These are phyloP conservation scores for Penicillium polonicum DNA, from an alignment of 2,329 filamentous ascomycete genomes.

Conservation along the genomic window DNA sequence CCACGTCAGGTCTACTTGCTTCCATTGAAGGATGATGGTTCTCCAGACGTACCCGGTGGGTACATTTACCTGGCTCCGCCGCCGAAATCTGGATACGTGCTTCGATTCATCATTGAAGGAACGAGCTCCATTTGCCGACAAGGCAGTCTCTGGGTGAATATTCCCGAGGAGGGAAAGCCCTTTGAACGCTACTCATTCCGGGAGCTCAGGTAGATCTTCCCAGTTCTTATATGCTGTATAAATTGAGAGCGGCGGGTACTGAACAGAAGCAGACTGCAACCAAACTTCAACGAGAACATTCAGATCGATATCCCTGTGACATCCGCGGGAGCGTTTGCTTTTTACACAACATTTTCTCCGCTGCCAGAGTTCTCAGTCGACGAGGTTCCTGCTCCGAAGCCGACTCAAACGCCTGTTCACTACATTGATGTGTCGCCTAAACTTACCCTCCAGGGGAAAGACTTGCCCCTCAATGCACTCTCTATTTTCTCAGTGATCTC, in stretches of 20 bases:
- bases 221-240: neutral
- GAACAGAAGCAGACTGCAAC: conserved; percentile 60
- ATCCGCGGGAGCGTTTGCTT: conserved; percentile 83
- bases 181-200: conserved; percentile 79
- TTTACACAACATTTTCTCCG: conserved; percentile 88
- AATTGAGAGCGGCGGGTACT: conserved; percentile 18
- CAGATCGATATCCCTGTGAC: conserved; percentile 86
- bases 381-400: conserved; percentile 50
- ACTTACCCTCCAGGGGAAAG: conserved; percentile 69
- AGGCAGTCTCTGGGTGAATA: conserved; percentile 95
- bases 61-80: conserved; percentile 90
- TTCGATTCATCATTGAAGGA: conserved; percentile 89
- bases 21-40: conserved; percentile 87
- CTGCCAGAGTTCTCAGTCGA: conserved; percentile 72
- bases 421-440: conserved; percentile 92
- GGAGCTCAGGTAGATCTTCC: conserved; percentile 73
- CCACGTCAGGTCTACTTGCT: conserved; percentile 72
- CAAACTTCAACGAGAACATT: conserved; percentile 89
- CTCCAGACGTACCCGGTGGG: conserved; percentile 80
- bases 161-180: conserved; percentile 70
- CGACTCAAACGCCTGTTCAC: conserved; percentile 71
- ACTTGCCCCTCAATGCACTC: conserved; percentile 79
- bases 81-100: conserved; percentile 66
- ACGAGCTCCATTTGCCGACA: conserved; percentile 93
- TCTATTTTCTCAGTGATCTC: conserved; percentile 93